Conservation (phyloP, 352 stramenopile genomes). For the Phytophthora capsici region DNA sequence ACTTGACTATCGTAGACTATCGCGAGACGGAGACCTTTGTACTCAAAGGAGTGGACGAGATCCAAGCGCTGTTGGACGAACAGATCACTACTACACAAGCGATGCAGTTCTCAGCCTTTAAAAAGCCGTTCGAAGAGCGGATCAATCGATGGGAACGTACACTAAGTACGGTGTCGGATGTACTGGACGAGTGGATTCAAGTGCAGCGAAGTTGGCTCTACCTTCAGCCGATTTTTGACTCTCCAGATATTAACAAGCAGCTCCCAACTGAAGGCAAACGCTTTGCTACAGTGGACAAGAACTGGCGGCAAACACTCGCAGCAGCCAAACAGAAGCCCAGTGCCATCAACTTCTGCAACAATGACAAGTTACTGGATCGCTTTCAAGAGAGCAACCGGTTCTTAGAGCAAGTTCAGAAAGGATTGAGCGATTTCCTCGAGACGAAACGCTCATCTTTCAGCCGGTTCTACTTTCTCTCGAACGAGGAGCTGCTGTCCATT, state of each 20-base stretch:
- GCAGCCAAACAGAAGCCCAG: conserved; percentile 85
- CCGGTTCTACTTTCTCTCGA: conserved; percentile 96
- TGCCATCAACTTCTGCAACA: conserved; percentile 93
- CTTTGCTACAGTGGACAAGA: conserved; percentile 95
- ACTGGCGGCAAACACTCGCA: conserved; percentile 92
- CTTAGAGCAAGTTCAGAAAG: conserved; percentile 96
- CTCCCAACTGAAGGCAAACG: conserved; percentile 94
- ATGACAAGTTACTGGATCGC: conserved; percentile 91
- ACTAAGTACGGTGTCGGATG: conserved; percentile 91
- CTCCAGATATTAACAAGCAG: conserved; percentile 96
- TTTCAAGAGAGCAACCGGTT: conserved; percentile 95
- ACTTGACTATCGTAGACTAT: conserved; percentile 89
- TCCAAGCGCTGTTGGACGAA: conserved; percentile 94
- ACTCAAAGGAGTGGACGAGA: conserved; percentile 94
- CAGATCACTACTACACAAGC: conserved; percentile 96
- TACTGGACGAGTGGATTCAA: conserved; percentile 95
- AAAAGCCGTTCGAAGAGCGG: conserved; percentile 93
- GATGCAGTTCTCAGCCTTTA: conserved; percentile 96
- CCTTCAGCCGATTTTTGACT: conserved; percentile 96
- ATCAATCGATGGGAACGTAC: conserved; percentile 93
- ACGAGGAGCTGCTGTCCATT: conserved; percentile 96
- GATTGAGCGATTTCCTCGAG: conserved; percentile 95
- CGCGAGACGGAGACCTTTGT: conserved; percentile 94
- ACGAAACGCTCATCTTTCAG: conserved; percentile 94
- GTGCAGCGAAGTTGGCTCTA: conserved; percentile 97